Conservation (phyloP, 2,329 filamentous ascomycete genomes). For the Paramyrothecium sp. region DNA sequence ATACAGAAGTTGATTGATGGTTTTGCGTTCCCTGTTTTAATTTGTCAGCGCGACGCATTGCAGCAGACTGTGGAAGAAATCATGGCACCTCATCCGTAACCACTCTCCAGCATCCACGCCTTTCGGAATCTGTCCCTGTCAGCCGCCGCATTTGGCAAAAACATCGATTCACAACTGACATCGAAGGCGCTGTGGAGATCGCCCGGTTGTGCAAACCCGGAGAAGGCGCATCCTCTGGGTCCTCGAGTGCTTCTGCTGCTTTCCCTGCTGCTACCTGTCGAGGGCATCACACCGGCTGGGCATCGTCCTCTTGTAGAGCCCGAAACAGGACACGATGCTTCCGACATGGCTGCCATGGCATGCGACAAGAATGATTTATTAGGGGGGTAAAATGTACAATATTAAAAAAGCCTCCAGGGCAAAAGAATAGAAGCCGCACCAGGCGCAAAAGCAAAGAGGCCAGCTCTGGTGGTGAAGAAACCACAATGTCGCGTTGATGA, state of each 20-base stretch:
- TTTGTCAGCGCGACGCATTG: background rate
- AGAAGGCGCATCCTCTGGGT: constrained; percentile 30
- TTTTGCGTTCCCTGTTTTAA: constrained; percentile 34
- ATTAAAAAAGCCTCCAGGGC: background rate
- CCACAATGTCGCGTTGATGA: background rate
- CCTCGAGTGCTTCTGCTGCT: constrained; percentile 12
- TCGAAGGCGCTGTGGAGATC: constrained; percentile 32
- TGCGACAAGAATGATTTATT: background rate
- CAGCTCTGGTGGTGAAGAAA: background rate
- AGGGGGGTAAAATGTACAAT: background rate
- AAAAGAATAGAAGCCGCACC: background rate
- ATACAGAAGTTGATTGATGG: constrained; percentile 48
- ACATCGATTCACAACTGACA: constrained; percentile 18
- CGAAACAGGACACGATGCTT: constrained; percentile 29
- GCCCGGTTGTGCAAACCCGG: constrained; percentile 24
- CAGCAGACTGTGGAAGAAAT: background rate
- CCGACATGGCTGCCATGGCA: constrained; percentile 18
- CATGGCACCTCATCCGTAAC: constrained; percentile 34
- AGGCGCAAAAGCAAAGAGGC: background rate
- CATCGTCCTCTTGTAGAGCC: constrained; percentile 23
- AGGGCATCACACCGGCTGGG: constrained; percentile 8
- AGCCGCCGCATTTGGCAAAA: constrained; percentile 6
- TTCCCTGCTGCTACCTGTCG: background rate
- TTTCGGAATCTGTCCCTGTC: constrained; percentile 35
- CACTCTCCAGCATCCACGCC: constrained; percentile 44